Conservation (phyloP, 805 yeast genomes). For the Ogataea philodendri region DNA sequence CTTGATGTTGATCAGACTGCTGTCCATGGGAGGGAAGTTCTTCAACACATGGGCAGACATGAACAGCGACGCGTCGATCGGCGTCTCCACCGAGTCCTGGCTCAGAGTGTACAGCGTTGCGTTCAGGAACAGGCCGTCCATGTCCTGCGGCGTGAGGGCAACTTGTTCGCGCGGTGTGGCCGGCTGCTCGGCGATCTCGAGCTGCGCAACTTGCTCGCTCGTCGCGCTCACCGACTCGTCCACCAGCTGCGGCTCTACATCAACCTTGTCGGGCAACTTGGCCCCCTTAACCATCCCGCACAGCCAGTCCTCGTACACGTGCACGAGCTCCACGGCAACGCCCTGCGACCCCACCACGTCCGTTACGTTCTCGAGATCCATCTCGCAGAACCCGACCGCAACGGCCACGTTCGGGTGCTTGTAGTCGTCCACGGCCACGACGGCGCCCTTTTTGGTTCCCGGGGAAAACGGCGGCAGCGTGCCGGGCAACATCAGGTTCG, state of each 20-base stretch:
- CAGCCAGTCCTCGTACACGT: slow-evolving; percentile 65
- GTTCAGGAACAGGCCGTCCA: slow-evolving; percentile 71
- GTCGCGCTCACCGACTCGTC: slow-evolving; percentile 12
- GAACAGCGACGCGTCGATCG: slow-evolving; percentile 71
- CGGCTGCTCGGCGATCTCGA: not conserved
- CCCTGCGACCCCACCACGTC: slow-evolving; percentile 67
- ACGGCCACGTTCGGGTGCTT: slow-evolving; percentile 58
- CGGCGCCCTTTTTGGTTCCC: slow-evolving; percentile 45
- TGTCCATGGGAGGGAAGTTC: slow-evolving; percentile 70
- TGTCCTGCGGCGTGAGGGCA: slow-evolving; percentile 54
- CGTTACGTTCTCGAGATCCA: slow-evolving; percentile 44
- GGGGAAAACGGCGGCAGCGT: slow-evolving; percentile 57
- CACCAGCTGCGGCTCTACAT: slow-evolving; percentile 12
- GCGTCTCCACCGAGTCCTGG: slow-evolving; percentile 53
- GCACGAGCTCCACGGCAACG: slow-evolving; percentile 73
- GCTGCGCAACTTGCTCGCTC: not conserved
- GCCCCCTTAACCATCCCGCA: slow-evolving; percentile 47
- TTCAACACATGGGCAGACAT: slow-evolving; percentile 66
- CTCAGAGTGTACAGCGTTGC: slow-evolving; percentile 71
- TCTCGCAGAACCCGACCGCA: slow-evolving; percentile 67
- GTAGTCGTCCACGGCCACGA: slow-evolving; percentile 71
- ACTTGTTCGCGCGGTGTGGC: not conserved
- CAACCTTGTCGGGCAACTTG: slow-evolving; percentile 37
- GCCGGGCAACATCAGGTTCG: slow-evolving; percentile 79
- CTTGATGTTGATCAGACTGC: slow-evolving; percentile 56